Evolutionary conservation across 2,329 filamentous ascomycete species (phyloP).

Genomic region (Nannizziopsis barbatae): DNA sequence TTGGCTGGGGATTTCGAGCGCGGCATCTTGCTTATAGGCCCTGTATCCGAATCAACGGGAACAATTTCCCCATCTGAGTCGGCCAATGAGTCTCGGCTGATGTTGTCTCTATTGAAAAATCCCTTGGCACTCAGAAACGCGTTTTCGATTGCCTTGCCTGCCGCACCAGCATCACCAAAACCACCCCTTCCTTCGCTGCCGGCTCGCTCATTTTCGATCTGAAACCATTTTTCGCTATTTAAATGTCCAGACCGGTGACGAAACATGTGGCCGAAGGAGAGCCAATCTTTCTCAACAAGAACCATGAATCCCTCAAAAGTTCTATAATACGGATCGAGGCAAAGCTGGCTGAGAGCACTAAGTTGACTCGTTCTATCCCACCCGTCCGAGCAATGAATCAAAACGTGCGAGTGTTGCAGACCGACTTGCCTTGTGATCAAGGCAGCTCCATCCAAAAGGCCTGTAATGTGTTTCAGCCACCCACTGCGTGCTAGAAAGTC

Average conservation of each 20-base stretch:
- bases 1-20: constrained; percentile 29
- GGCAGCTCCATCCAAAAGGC: constrained; percentile 70
- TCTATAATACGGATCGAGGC: constrained; percentile 89
- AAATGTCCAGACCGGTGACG: constrained; percentile 79
- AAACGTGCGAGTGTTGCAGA: constrained; percentile 82
- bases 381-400: constrained; percentile 96
- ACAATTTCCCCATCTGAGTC: constrained; percentile 50
- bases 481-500: constrained; percentile 72
- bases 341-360: constrained; percentile 79
- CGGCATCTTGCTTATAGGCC: constrained; percentile 27
- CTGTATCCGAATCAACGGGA: constrained; percentile 38
- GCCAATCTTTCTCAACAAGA: constrained; percentile 91
- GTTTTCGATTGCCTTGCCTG: constrained; percentile 70
- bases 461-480: constrained; percentile 82
- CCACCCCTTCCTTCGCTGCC: constrained; percentile 40
- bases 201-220: constrained; percentile 67
- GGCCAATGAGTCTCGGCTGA: constrained; percentile 50
- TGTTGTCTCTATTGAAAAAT: constrained; percentile 73
- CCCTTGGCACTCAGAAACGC: constrained; percentile 74
- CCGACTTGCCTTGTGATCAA: constrained; percentile 81
- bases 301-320: constrained; percentile 92
- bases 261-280: constrained; percentile 98
- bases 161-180: constrained; percentile 34
- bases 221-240: constrained; percentile 89
- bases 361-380: constrained; percentile 97